Evolutionary conservation across 768 basidiomycete species (phyloP).

Genomic region (Amanita pallidorosea): DNA sequence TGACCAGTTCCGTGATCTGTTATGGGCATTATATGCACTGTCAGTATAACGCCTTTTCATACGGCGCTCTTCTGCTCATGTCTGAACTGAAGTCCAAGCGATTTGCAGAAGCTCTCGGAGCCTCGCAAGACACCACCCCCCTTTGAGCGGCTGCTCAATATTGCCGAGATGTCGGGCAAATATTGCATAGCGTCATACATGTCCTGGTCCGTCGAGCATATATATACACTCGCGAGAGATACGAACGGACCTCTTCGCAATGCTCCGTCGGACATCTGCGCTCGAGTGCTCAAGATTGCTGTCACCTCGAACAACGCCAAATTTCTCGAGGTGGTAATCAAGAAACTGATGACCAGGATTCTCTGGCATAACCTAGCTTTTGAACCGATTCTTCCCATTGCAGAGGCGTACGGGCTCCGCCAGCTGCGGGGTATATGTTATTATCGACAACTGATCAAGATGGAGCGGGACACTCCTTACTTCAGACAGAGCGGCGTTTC

Average conservation of each 20-base stretch:
- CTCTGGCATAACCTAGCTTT: constrained; percentile 43
- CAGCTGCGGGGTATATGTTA: constrained; percentile 41
- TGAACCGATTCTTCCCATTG: constrained; percentile 37
- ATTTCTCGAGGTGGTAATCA: constrained; percentile 37
- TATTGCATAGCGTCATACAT: constrained; percentile 36
- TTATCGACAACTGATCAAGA: constrained; percentile 34
- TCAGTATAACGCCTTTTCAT: constrained; percentile 15
- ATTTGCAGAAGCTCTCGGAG: constrained; percentile 20
- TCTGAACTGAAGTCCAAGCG: constrained; percentile 20
- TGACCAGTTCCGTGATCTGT: constrained; percentile 35
- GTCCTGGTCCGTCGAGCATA: constrained; percentile 29
- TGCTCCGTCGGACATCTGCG: constrained; percentile 23
- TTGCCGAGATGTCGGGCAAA: constrained; percentile 36
- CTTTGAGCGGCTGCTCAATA: constrained; percentile 32
- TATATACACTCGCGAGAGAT: constrained; percentile 24
- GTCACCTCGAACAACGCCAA: constrained; percentile 33
- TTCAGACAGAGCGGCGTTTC: constrained; percentile 16
- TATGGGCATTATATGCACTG: constrained; percentile 41
- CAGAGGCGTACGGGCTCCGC: constrained; percentile 25
- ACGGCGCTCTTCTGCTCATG: background rate
- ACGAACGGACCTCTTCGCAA: constrained; percentile 19
- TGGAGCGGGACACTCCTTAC: constrained; percentile 23
- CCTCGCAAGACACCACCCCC: constrained; percentile 13
- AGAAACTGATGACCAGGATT: constrained; percentile 38
- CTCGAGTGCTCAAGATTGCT: constrained; percentile 41